Percentiles rank a stretch among this genome's conserved stretches.
These are phyloP conservation scores for Ormosia semicastrata DNA, from an alignment of 306 rosid species.

Conservation along the genomic window DNA sequence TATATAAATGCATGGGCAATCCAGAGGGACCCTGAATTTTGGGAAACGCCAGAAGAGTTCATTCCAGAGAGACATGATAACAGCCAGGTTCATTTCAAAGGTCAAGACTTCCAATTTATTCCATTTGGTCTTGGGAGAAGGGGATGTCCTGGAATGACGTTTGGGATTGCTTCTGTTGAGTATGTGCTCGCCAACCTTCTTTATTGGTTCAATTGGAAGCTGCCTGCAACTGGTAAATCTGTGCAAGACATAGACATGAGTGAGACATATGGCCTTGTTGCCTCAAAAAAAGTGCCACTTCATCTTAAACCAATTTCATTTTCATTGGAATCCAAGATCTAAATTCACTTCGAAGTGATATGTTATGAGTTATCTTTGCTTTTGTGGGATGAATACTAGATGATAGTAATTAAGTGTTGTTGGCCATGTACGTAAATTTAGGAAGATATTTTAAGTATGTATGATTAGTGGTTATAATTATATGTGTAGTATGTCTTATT, in stretches of 20 bases:
- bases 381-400: too few relatives aligned
- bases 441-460: too few relatives aligned
- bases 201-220: background rate
- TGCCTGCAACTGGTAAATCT: too few relatives aligned
- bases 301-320: background rate
- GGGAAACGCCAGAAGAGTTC: background rate
- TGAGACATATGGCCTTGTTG: background rate
- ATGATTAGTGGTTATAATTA: background rate
- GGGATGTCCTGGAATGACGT: conserved; percentile 8
- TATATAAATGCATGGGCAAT: background rate
- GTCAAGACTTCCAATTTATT: conserved; percentile 21
- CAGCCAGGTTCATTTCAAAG: conserved; percentile 6
- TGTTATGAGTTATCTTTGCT: too few relatives aligned
- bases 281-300: background rate
- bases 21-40: too few relatives aligned
- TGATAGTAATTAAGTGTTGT: too few relatives aligned
- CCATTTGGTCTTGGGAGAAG: conserved; percentile 18
- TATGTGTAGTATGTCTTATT: background rate
- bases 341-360: too few relatives aligned
- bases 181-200: background rate
- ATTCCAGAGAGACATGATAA: background rate
- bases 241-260: background rate
- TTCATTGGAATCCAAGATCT: background rate
- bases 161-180: background rate
- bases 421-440: too few relatives aligned